These are phyloP conservation scores for Capsella rubella DNA, from an alignment of 441 rosid genomes.

Conservation along the genomic window DNA sequence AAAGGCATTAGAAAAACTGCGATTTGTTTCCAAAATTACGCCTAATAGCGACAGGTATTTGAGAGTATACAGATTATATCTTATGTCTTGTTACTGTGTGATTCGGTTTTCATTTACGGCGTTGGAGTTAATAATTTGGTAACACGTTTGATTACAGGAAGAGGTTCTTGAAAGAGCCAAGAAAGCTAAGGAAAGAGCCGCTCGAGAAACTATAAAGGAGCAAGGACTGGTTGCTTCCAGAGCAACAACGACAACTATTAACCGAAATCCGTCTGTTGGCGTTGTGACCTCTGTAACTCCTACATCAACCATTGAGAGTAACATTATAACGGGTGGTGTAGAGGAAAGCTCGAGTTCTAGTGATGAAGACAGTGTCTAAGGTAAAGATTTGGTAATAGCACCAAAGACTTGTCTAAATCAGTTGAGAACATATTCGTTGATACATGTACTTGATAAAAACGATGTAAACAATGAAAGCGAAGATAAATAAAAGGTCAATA, in stretches of 20 bases:
- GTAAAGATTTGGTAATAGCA: conserved; percentile 12
- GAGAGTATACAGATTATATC: not conserved
- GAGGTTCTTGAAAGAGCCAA: conserved; percentile 86
- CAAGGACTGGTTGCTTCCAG: conserved; percentile 58
- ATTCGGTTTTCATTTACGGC: not conserved
- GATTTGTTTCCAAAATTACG: not conserved
- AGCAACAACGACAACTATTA: conserved; percentile 45
- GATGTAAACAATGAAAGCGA: conserved; percentile 9
- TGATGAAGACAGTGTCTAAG: conserved; percentile 27
- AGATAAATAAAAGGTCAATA: not conserved
- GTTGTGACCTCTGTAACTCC: conserved; percentile 40
- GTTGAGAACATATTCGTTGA: conserved; percentile 24
- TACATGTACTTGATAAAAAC: not conserved
- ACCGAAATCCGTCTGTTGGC: conserved; percentile 14
- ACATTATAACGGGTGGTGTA: conserved; percentile 13
- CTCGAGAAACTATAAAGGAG: conserved; percentile 71
- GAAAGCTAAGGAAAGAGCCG: conserved; percentile 82
- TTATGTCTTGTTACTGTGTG: not conserved
- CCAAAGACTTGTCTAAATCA: conserved; percentile 14
- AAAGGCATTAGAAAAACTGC: not conserved
- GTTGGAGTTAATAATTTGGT: not conserved
- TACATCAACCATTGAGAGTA: conserved; percentile 34
- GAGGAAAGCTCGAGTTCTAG: conserved; percentile 45
- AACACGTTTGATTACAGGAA: conserved; percentile 52
- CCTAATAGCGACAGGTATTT: not conserved